A percentile compares a stretch with the other conserved stretches of the same genome.
Conservation (phyloP, 257 asterid species). For the Solanum arcanum region DNA sequence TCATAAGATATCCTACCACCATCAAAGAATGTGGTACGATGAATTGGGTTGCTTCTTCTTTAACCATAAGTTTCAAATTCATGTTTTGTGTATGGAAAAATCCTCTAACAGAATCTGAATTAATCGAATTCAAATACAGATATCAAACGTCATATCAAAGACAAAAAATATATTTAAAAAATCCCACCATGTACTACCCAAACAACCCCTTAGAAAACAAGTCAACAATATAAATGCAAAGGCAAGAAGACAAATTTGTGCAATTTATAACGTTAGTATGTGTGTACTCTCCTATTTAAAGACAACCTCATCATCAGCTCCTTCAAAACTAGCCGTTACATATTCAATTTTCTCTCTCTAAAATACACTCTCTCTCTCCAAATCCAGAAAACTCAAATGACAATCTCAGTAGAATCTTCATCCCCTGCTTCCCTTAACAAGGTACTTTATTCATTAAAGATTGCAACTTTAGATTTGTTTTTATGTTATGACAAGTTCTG, state of each 20-base stretch:
- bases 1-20: no score
- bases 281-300: conserved; percentile 6
- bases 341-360: conserved; percentile 2
- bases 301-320: neutral
- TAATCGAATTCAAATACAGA: no score
- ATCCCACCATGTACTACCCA: no score
- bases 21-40: no score
- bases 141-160: no score
- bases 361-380: conserved; percentile 41
- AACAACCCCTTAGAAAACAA: neutral
- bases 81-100: neutral
- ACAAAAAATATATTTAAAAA: no score
- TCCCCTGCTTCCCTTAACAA: conserved; percentile 45
- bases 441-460: conserved; percentile 21
- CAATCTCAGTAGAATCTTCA: conserved; percentile 53
- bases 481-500: neutral
- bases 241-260: neutral
- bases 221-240: neutral
- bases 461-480: neutral
- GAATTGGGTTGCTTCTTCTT: neutral
- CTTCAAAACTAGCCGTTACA: conserved; percentile 64
- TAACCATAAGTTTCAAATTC: neutral
- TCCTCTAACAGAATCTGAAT: no score
- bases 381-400: conserved; percentile 46
- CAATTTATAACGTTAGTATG: conserved; percentile 39